Percentiles rank a stretch among this genome's conserved stretches.
These are phyloP conservation scores for Suhomyces bolitotheri DNA, from an alignment of 1,139 yeast species.

Conservation along the genomic window DNA sequence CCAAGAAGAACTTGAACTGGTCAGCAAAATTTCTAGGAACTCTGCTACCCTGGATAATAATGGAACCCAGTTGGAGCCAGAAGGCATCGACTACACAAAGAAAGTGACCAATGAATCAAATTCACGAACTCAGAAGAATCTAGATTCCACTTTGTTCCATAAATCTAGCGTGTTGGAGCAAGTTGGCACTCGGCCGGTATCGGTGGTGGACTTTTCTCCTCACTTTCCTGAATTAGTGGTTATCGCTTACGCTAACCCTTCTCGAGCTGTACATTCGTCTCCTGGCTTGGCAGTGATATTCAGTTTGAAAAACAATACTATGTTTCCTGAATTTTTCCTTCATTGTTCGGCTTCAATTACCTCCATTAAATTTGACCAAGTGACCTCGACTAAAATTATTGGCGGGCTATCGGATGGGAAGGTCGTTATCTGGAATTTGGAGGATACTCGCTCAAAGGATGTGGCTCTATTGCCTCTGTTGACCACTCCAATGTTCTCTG, in stretches of 20 bases:
- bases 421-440: slow-evolving; percentile 43
- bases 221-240: slow-evolving; percentile 44
- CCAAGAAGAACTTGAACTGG: background rate
- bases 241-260: slow-evolving; percentile 25
- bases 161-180: too few relatives aligned
- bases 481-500: slow-evolving; percentile 25
- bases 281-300: slow-evolving; percentile 40
- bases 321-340: slow-evolving; percentile 52
- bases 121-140: too few relatives aligned
- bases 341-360: slow-evolving; percentile 44
- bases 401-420: slow-evolving; percentile 43
- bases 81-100: slow-evolving; percentile 15
- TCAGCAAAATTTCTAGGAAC: too few relatives aligned
- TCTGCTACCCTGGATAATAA: too few relatives aligned
- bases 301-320: slow-evolving; percentile 19
- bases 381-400: slow-evolving; percentile 31
- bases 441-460: slow-evolving; percentile 14
- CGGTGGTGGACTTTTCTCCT: slow-evolving; percentile 43
- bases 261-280: slow-evolving; percentile 6
- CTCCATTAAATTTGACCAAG: slow-evolving; percentile 38
- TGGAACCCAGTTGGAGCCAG: too few relatives aligned
- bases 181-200: slow-evolving; percentile 23
- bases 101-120: too few relatives aligned
- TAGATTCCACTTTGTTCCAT: too few relatives aligned
- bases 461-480: slow-evolving; percentile 32